Conservation (phyloP, 164 flowering plant species). For the Echeveria elegans region DNA sequence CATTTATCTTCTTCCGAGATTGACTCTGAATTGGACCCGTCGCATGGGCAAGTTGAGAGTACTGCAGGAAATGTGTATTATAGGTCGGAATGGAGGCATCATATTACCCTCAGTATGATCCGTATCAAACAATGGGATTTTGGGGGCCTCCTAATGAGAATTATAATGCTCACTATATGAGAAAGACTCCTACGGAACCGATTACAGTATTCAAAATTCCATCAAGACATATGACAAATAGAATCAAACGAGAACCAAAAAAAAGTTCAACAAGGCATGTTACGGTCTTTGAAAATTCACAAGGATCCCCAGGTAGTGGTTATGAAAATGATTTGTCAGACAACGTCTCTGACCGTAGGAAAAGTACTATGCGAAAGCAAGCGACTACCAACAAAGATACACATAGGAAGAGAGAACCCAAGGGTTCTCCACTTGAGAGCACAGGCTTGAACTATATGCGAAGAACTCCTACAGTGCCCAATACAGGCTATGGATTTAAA, state of each 20-base stretch:
- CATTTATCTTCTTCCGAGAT: slow-evolving; percentile 38
- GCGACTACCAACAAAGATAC: not conserved
- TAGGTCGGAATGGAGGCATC: slow-evolving; percentile 13
- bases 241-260: not conserved
- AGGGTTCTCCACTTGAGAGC: not conserved
- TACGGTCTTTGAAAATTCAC: slow-evolving; percentile 45
- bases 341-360: slow-evolving; percentile 17
- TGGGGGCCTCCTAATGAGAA: slow-evolving; percentile 13
- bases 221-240: slow-evolving; percentile 4
- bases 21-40: slow-evolving; percentile 21
- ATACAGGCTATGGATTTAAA: slow-evolving; percentile 37
- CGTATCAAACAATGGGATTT: not conserved
- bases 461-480: slow-evolving; percentile 26
- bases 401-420: not conserved
- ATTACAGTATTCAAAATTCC: slow-evolving; percentile 50
- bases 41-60: slow-evolving; percentile 32
- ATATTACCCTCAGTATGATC: slow-evolving; percentile 7
- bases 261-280: slow-evolving; percentile 20
- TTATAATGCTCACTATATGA: slow-evolving; percentile 47
- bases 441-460: not conserved
- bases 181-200: slow-evolving; percentile 38
- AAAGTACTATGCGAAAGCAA: not conserved
- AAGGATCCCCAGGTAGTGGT: slow-evolving; percentile 12
- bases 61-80: slow-evolving; percentile 11
- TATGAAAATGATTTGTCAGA: slow-evolving; percentile 22